phyloP scores from a whole-genome alignment of 495 filamentous ascomycete genomes.

The Lophium mytilinum region DNA sequence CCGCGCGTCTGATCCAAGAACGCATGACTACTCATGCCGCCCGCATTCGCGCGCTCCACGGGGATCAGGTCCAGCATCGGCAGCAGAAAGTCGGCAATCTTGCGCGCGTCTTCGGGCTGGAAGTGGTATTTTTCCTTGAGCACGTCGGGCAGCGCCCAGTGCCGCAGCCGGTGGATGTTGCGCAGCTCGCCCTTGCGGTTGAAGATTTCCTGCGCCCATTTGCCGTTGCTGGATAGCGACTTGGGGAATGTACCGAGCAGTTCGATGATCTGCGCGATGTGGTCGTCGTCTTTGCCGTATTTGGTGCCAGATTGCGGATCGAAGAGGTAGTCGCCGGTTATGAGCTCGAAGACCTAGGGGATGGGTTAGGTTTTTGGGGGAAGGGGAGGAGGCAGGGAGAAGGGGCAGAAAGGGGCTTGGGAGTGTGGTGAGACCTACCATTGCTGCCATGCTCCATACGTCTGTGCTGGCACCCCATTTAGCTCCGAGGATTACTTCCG shows the following conservation, averaged over 20 bases:
- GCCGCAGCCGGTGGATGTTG: conserved; percentile 93
- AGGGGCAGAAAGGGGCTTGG: background rate
- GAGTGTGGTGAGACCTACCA: conserved; percentile 52
- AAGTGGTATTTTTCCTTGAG: conserved; percentile 97
- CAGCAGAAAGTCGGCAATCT: conserved; percentile 75
- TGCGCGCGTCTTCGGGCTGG: conserved; percentile 61
- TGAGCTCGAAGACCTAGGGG: conserved; percentile 83
- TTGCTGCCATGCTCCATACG: conserved; percentile 98
- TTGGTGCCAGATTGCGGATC: conserved; percentile 98
- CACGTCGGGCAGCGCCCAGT: conserved; percentile 94
- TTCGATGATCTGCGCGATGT: conserved; percentile 99
- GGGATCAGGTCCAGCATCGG: conserved; percentile 91
- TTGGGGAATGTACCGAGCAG: conserved; percentile 91
- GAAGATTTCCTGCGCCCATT: conserved; percentile 99
- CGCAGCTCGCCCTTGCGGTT: conserved; percentile 94
- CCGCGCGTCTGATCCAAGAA: conserved; percentile 79
- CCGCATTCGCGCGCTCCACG: conserved; percentile 84
- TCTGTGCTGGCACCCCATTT: conserved; percentile 99
- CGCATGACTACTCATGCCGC: conserved; percentile 78
- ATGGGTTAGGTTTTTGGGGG: background rate
- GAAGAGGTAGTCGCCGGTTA: conserved; percentile 98
- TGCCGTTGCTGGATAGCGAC: conserved; percentile 78
- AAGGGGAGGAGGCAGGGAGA: background rate
- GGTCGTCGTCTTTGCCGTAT: conserved; percentile 99
- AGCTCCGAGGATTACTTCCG: conserved; percentile 90